These are phyloP conservation scores for Vicia sativa DNA, from an alignment of 306 rosid species.

Conservation along the genomic window DNA sequence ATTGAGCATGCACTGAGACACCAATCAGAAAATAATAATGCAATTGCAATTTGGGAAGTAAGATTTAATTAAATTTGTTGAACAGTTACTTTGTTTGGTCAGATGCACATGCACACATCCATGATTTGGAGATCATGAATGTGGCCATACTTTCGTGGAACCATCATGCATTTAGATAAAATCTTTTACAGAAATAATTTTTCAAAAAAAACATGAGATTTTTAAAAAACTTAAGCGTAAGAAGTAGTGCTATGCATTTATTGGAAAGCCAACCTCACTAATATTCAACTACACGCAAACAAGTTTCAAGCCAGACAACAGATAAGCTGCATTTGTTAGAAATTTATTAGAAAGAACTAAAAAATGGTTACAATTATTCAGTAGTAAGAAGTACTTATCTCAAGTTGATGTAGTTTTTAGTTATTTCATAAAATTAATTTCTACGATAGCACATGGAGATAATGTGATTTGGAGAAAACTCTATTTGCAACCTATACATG, in stretches of 20 bases:
- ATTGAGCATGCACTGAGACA: background rate
- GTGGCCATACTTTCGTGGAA: background rate
- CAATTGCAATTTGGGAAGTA: background rate
- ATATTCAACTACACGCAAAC: constrained; percentile 85
- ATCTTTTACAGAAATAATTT: background rate
- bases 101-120: background rate
- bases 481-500: constrained; percentile 1
- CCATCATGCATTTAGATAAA: background rate
- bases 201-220: background rate
- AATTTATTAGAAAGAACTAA: constrained; percentile 80
- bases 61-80: background rate
- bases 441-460: background rate
- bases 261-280: constrained; percentile 63
- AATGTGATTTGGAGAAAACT: background rate
- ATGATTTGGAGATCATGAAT: constrained; percentile 9
- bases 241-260: background rate
- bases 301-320: constrained; percentile 67
- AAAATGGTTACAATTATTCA: constrained; percentile 48
- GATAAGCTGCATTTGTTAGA: constrained; percentile 84
- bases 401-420: constrained; percentile 23
- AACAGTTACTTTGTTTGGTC: background rate
- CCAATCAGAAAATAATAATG: background rate
- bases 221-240: background rate
- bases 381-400: constrained; percentile 29
- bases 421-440: background rate